Evolutionary conservation across 2,329 filamentous ascomycete genomes (phyloP).

Genomic region (Colletotrichum melonis): DNA sequence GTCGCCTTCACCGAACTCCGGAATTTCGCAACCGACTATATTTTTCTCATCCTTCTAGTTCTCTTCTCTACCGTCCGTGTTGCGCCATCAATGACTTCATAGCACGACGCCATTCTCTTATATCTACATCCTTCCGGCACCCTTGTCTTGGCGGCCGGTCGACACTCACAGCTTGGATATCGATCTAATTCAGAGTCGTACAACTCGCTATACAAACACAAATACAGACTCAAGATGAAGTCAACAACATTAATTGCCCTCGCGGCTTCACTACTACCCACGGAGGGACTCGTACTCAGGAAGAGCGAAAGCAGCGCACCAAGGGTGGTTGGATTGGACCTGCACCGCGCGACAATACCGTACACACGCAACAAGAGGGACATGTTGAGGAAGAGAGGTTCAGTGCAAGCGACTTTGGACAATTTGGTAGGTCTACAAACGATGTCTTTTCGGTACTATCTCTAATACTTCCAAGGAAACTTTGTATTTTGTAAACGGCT

Average conservation of each 20-base stretch:
- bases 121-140: conserved; percentile 10
- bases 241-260: conserved; percentile 43
- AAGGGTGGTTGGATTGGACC: conserved; percentile 58
- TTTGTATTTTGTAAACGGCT: conserved; percentile 72
- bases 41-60: neutral
- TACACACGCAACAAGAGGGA: conserved; percentile 32
- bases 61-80: neutral
- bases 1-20: neutral
- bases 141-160: conserved; percentile 7
- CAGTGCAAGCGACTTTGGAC: conserved; percentile 60
- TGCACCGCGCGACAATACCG: conserved; percentile 49
- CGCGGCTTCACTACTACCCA: conserved; percentile 43
- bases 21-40: conserved; percentile 1
- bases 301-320: conserved; percentile 47
- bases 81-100: conserved; percentile 34
- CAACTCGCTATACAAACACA: neutral
- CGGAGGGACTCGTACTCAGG: conserved; percentile 43
- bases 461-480: conserved; percentile 58
- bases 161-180: neutral
- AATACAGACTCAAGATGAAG: conserved; percentile 48
- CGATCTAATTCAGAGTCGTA: neutral
- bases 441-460: neutral
- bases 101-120: conserved; percentile 14
- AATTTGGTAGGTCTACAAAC: conserved; percentile 62
- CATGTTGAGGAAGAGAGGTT: conserved; percentile 52